Base-by-base conservation (phyloP, 768 basidiomycete species). In the Lactifluus pinguis region DNA sequence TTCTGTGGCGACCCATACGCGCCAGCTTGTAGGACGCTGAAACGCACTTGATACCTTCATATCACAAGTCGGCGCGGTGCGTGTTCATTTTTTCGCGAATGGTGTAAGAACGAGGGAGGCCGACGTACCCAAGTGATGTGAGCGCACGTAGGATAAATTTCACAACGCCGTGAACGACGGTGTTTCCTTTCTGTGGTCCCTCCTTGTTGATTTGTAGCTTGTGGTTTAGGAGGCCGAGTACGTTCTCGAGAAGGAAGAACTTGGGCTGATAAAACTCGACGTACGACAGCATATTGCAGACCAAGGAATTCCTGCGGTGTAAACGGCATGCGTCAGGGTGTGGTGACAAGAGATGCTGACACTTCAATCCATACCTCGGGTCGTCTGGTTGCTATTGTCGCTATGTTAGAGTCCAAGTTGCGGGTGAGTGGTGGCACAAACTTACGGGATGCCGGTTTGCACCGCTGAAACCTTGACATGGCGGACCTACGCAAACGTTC, bases 201-300 rank as follows among this genome's bases (percentile, higher is more conserved):
- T 39, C 71, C 71, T 59, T 65, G 57, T 64, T 67, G n/a, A 76
- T 76, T 63, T 76, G 72, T 8, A 87, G 75, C 0, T 72, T 76
- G 69, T 81, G 78, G 32, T 70, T 71, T 1, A 89, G 68, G 7
- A 90, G 69, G 0, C 89, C 88, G 10, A 69, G 69, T 2, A 91
- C 88, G 70, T 91, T 91, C 68, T 91, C 88, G 21, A 91, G 73
- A 0, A 89, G 76, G 60, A 90, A 80, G 62, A 81, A 87, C 25
- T 72, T 70, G 0, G 86, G 85, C 48, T 78, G 70, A 63, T 85
- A 88, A 53, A 80, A 75, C 66, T 89, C 87, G 14, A 83, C 83
- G 60, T 80, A 85, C 25, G 82, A 81, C 8, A 89, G 74, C 86
- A 88, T 87, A 61, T 84, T 86, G 68, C 80, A 82, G 0, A 84